Base-by-base conservation (phyloP, 805 yeast species). In the Candida maesae region DNA sequence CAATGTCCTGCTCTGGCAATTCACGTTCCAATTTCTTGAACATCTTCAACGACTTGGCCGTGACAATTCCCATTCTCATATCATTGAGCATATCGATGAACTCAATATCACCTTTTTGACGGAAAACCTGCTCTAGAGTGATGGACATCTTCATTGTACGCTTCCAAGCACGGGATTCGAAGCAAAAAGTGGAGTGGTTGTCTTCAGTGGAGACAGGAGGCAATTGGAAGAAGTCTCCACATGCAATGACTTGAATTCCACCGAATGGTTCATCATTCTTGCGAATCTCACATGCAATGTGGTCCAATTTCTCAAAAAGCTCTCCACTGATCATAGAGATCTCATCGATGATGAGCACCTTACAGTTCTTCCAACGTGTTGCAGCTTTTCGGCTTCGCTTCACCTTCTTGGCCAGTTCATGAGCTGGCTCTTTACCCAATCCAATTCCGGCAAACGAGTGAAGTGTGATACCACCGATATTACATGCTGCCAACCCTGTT, bases 361-460 rank as follows among this genome's bases (percentile, higher is more conserved):
- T 67, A 11, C 76, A 61, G 3, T 57, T 54, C 31, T 55, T 59
- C 95, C 95, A 85, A 41, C 79, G 69, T 14, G 64, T 64, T 9
- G 58, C 49, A 9, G 76, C 71, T 41, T 71, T 71, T 35, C 68
- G 73, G 24, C 74, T 74, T 42, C 77, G 65, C 47, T 70, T 73
- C 6, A 84, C 71, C 50, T 74, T 81, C 44, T 64, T 73, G 8
- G 76, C 56, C 14, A 85, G 51, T 2, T 59, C 59, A 2, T 64
- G 65, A 0, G 68, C 70, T 1, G 69, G 64, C 2, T 77, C 88
- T 13, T 69, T 67, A 0, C 87, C 95, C 12, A 85, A 57, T 0
- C 95, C 95, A 33, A 85, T 78, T 3, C 93, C 91, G 1, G 89
- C 75, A 62, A 77, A 84, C 7, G 87, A 79, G 57, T 85, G 90